Conservation (phyloP, 2,329 filamentous ascomycete genomes). For the Claviceps sorghi region DNA sequence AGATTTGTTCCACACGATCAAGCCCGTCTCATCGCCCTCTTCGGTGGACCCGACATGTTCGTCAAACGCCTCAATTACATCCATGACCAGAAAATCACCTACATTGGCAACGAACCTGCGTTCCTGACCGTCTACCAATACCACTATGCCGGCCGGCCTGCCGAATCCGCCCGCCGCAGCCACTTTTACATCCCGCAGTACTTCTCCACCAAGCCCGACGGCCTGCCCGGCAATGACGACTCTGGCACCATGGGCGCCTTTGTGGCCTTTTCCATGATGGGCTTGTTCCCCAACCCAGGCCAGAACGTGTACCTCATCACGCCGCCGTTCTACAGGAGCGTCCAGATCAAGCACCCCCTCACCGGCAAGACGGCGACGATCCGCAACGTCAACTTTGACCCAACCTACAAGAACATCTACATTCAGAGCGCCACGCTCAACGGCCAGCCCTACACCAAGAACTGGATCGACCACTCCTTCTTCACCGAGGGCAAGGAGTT, state of each 20-base stretch:
- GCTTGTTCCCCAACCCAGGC: slow-evolving; percentile 52
- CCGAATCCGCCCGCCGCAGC: slow-evolving; percentile 33
- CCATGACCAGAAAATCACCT: slow-evolving; percentile 48
- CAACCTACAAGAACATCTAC: slow-evolving; percentile 41
- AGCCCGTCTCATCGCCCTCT: slow-evolving; percentile 37
- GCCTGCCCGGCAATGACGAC: slow-evolving; percentile 58
- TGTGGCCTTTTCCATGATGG: slow-evolving; percentile 52
- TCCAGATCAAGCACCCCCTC: slow-evolving; percentile 41
- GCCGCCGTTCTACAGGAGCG: slow-evolving; percentile 49
- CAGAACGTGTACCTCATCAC: slow-evolving; percentile 60
- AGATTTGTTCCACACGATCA: slow-evolving; percentile 40
- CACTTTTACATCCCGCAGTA: slow-evolving; percentile 52
- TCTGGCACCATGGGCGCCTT: slow-evolving; percentile 57
- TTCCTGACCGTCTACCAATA: slow-evolving; percentile 55
- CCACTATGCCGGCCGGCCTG: slow-evolving; percentile 54
- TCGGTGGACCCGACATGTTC: slow-evolving; percentile 45
- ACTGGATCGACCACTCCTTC: slow-evolving; percentile 55
- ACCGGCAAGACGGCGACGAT: slow-evolving; percentile 48
- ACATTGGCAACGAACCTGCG: slow-evolving; percentile 48
- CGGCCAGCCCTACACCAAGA: slow-evolving; percentile 44
- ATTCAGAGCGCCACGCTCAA: slow-evolving; percentile 52
- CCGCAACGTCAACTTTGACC: slow-evolving; percentile 46
- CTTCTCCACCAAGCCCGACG: slow-evolving; percentile 43
- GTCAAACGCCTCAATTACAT: slow-evolving; percentile 46
- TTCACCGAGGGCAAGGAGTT: slow-evolving; percentile 50